Evolutionary conservation across 1,139 yeast genomes (phyloP).

Genomic region (Pichia sp.): DNA sequence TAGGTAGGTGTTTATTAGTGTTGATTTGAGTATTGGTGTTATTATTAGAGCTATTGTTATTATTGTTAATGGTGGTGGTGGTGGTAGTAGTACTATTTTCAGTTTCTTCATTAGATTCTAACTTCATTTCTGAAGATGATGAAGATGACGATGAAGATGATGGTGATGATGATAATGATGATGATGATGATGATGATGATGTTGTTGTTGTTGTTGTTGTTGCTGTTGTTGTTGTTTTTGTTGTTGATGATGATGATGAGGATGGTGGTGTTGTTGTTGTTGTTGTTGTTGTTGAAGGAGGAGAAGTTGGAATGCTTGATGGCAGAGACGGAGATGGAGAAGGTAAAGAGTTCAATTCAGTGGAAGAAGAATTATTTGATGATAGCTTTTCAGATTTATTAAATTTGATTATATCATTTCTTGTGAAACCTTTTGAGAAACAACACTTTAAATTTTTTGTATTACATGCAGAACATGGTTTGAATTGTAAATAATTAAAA

Average conservation of each 20-base stretch:
- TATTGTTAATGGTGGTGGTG: neutral
- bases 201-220: neutral
- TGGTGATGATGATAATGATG: neutral
- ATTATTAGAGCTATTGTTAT: too few relatives aligned
- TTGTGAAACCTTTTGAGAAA: constrained; percentile 54
- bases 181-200: neutral
- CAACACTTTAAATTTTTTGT: constrained; percentile 40
- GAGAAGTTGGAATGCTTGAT: neutral
- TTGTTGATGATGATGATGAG: neutral
- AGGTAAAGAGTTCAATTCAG: neutral
- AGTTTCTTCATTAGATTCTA: neutral
- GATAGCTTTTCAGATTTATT: constrained; percentile 24
- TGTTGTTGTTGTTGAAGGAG: neutral
- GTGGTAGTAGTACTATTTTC: neutral
- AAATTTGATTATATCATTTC: constrained; percentile 42
- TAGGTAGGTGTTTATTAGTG: neutral
- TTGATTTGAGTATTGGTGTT: neutral
- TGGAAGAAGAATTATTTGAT: neutral
- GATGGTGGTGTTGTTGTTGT: neutral
- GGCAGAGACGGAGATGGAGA: neutral
- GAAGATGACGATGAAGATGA: neutral
- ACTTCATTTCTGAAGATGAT: neutral
- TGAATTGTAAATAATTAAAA: constrained; percentile 38
- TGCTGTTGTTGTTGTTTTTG: neutral
- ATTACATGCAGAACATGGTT: constrained; percentile 45